phyloP scores from a whole-genome alignment of 306 rosid species.

The Castanopsis chinensis region DNA sequence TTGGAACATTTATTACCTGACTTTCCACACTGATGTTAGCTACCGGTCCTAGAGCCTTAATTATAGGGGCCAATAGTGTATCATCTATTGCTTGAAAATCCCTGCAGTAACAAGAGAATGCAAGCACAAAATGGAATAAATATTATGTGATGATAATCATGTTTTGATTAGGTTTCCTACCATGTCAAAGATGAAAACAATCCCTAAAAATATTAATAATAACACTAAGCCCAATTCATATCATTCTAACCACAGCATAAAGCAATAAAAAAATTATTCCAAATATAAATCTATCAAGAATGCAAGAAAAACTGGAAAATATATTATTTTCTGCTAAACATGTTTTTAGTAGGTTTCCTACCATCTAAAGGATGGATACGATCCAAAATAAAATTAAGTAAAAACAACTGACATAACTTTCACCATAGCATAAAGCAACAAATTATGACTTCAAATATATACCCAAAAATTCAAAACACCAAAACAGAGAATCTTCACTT shows the following conservation, averaged over 20 bases:
- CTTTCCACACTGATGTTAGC: slow-evolving; percentile 86
- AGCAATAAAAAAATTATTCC: too few species aligned
- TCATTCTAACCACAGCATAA: too few species aligned
- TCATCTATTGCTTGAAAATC: slow-evolving; percentile 61
- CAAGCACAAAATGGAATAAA: not conserved
- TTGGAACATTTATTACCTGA: slow-evolving; percentile 46
- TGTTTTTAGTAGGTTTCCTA: not conserved
- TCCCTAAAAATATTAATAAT: not conserved
- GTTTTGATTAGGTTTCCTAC: slow-evolving; percentile 5
- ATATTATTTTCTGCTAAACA: slow-evolving; percentile 6
- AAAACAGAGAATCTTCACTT: not conserved
- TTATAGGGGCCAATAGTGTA: slow-evolving; percentile 63
- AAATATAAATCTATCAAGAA: not conserved
- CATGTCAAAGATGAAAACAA: not conserved
- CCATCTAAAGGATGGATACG: not conserved
- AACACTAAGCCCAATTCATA: not conserved
- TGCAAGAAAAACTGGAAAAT: not conserved
- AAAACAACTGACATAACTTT: too few species aligned
- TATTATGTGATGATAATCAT: slow-evolving; percentile 7
- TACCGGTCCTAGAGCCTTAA: slow-evolving; percentile 69
- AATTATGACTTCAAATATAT: not conserved
- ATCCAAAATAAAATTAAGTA: not conserved
- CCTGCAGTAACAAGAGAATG: slow-evolving; percentile 48
- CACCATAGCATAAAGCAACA: not conserved
- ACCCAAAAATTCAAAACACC: not conserved